Base-by-base conservation (phyloP, 164 flowering plant species). In the Vitis riparia region DNA sequence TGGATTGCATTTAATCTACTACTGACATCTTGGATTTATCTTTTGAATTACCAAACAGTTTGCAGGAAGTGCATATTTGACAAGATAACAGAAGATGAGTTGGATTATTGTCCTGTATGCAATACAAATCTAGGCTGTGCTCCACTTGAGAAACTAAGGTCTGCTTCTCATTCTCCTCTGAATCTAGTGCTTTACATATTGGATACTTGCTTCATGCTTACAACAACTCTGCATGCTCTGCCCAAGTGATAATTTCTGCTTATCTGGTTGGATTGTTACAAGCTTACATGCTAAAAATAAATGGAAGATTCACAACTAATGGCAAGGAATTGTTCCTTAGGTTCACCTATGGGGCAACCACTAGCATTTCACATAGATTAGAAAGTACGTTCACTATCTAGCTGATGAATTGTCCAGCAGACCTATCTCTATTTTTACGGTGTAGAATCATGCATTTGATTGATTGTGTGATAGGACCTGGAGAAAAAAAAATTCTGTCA, bases 101-200 rank as follows among this genome's bases (percentile, higher is more conserved):
- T 75, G 58, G 62, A 73, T 3, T 37, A 32, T 32, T 83, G 87
- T 74, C 87, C 87, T 2, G 76, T 73, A 0, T 83, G 87, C 71
- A 63, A 69, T 5, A 63, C 58, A 49, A 32, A 73, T 47, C 77
- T 83, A 7, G 84, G 87, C 11, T 27, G 71, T 65, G 59, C 69
- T 71, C 87, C 87, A n/a, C 29, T 77, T 50, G 82, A 83, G 55
- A 83, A 81, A 66, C 75, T 83, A 12, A 78, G 86, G 86, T 83
- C 44, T 65, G 16, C 53, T 44, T 51, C 48, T 75, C 52, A 51
- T 37, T 3, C n/a, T 44, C 3, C 66, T 11, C 12, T 52, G 17
- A 8, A 16, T 19, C 37, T 56, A 14, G 17, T 3, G 19, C 9
- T 44, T 32, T 23, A 16, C 53, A 17, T 1, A 27, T 19, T 56